Evolutionary conservation across 2,329 filamentous ascomycete genomes (phyloP), one percentile per base, ranked within the genome.

Genomic region (Colletotrichum horii): DNA sequence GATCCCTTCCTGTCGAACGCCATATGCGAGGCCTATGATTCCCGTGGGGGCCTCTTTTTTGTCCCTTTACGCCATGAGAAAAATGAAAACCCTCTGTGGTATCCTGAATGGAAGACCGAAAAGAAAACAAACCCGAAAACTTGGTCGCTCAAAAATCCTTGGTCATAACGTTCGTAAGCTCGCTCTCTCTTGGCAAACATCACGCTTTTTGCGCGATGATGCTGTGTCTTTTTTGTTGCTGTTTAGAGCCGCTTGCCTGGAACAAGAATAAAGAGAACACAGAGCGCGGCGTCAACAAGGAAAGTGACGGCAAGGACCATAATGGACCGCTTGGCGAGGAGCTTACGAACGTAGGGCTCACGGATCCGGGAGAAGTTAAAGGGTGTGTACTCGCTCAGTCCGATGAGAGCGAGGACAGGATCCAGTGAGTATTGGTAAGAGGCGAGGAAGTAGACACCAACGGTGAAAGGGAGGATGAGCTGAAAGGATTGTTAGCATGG

Each of bases 371-470:
- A 94, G 87, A 97, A 98, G 84, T 93, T 94, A 89, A 98, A 96
- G 66, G 98, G 96, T 0, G 96, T 98, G 86, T 98, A 98, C 87
- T 99, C 97, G 87, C 96, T 98, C 84, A 93, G 94, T 43, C 96
- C 96, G n/a, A 94, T 84, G 24, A 98, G 89, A 6, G 96, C 97
- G 84, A 98, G 92, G 77, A 98, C 88, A 1, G 97, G 96, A 81
- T 99, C 97, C 67, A 99, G 92, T 78, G 95, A 96, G 86, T 98
- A 99, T 84, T 98, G 96, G 82, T 98, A 98, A 4, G 96, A 97
- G 32, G 94, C 91, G 38, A 98, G 91, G 80, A 94, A 93, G 85
- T 99, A 99, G 36, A 98, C 92, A 28, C 96, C 96, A 38, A 99
- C 86, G 3, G 95, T 96, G 86, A 98, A 98, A 0, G 97, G 97